Percentiles rank a stretch among this genome's conserved stretches.
Evolutionary conservation across 1,284 basidiomycete genomes (phyloP).

Genomic region (Grifola frondosa): DNA sequence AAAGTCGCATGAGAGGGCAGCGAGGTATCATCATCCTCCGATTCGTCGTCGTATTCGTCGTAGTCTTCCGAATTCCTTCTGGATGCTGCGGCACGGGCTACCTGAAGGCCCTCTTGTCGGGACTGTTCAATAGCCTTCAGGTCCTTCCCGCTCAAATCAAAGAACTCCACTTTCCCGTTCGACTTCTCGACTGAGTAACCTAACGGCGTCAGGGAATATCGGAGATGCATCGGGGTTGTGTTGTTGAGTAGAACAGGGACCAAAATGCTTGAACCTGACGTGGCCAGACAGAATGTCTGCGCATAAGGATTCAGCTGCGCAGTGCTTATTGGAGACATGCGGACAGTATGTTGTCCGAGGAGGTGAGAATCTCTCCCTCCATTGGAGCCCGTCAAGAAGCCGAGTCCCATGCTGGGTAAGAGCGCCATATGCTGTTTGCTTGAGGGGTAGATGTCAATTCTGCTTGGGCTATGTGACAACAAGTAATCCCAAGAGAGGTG

Average conservation of each 20-base stretch:
- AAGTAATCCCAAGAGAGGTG: not conserved
- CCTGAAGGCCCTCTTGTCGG: slow-evolving; percentile 50
- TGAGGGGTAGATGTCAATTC: slow-evolving; percentile 46
- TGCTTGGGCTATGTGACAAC: slow-evolving; percentile 27
- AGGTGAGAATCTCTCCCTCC: slow-evolving; percentile 56
- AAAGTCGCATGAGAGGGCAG: slow-evolving; percentile 40
- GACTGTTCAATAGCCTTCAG: slow-evolving; percentile 64
- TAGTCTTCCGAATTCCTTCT: slow-evolving; percentile 39
- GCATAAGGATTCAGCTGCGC: slow-evolving; percentile 76
- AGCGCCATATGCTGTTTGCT: slow-evolving; percentile 42
- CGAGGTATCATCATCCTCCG: slow-evolving; percentile 45
- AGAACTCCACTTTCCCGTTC: slow-evolving; percentile 46
- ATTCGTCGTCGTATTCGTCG: slow-evolving; percentile 60
- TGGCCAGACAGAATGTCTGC: slow-evolving; percentile 69
- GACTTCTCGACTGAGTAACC: slow-evolving; percentile 41
- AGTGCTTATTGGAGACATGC: slow-evolving; percentile 87
- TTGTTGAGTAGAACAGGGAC: slow-evolving; percentile 90
- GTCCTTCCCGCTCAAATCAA: slow-evolving; percentile 64
- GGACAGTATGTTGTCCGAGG: slow-evolving; percentile 87
- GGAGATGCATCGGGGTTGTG: slow-evolving; percentile 73
- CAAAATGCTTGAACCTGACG: slow-evolving; percentile 55
- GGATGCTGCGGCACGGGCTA: slow-evolving; percentile 39
- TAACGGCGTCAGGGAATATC: slow-evolving; percentile 77
- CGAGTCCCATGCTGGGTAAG: slow-evolving; percentile 48
- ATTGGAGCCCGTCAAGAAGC: slow-evolving; percentile 38